A percentile compares a stretch with the other conserved stretches of the same genome.
These are phyloP conservation scores for Galerina sulciceps DNA, from an alignment of 768 basidiomycete genomes.

Conservation along the genomic window DNA sequence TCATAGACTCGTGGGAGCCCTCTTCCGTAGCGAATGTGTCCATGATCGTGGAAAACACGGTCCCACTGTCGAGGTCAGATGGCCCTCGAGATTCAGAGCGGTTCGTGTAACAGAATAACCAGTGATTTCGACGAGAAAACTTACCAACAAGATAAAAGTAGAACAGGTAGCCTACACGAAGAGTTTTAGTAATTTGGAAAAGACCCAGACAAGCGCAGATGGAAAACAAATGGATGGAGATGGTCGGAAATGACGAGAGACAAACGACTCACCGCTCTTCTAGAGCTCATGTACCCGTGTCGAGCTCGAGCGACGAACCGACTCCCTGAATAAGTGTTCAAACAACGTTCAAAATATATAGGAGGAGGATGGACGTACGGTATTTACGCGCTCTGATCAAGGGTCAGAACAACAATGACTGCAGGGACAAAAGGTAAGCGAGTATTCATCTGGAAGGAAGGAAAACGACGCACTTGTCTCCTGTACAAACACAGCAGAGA, in stretches of 20 bases:
- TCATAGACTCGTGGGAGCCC: too few species aligned
- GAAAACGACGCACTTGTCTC: constrained; percentile 13
- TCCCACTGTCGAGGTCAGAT: too few species aligned
- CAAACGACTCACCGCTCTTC: constrained; percentile 13
- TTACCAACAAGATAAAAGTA: not conserved
- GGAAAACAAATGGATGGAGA: too few species aligned
- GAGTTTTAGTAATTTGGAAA: too few species aligned
- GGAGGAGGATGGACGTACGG: not conserved
- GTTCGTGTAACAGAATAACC: not conserved
- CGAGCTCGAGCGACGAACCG: constrained; percentile 7
- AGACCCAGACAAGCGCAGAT: not conserved
- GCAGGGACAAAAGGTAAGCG: too few species aligned
- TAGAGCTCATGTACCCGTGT: constrained; percentile 19
- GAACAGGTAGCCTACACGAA: not conserved
- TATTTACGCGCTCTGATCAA: constrained; percentile 2
- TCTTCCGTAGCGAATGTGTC: too few species aligned
- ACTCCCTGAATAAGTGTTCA: not conserved
- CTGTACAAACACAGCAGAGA: not conserved
- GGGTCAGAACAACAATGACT: constrained; percentile 7
- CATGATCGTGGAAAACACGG: too few species aligned
- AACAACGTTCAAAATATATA: not conserved
- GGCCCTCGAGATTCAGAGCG: too few species aligned
- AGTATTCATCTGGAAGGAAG: too few species aligned
- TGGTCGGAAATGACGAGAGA: too few species aligned
- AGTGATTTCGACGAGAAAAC: not conserved